Evolutionary conservation across 768 basidiomycete species (phyloP), one percentile per base, ranked within the genome.

Genomic region (Termitomyces titanicus): DNA sequence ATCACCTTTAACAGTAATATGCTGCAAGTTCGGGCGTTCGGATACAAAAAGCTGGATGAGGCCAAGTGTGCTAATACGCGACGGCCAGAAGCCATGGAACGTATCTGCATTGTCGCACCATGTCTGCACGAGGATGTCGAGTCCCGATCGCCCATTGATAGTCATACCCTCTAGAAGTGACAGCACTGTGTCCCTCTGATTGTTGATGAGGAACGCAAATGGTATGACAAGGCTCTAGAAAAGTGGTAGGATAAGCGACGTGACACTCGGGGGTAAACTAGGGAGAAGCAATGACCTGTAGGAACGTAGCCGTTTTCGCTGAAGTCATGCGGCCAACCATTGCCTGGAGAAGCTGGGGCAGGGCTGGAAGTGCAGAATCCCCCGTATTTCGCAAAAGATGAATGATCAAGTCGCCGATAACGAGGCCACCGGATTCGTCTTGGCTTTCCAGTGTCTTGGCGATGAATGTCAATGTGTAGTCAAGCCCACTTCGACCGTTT

Each of bases 31-130:
- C 11, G 84, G 78, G n/a, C 88, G 78, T 51, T 83, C 79, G 5
- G 84, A 81, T 0, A 72, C 72, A 64, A 89, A 88, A 22, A 98
- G 77, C 57, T 89, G 82, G 27, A 82, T 82, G 47, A 99, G 73
- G 1, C 89, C 95, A 52, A 98, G 73, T 37, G 83, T 87, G 69
- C 92, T 94, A 63, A 96, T 80, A 31, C 92, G 84, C 4, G 85
- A 83, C 10, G 92, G 86, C 95, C 96, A 98, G 70, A 88, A 93
- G 29, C 97, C 95, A 65, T 94, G 92, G 79, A 98, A 91, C 5
- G 88, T 92, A 69, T 93, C 90, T 12, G 88, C 87, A 63, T 94
- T 95, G 68, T 99, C 96, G 64, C 90, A 92, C 96, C 95, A 98
- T 0, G 90, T 86, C 53, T 87, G 82, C 25, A 98, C 79, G n/a